Percentiles rank a stretch among this genome's conserved stretches.
phyloP scores from a whole-genome alignment of 768 basidiomycete species.

The Trametes cubensis region DNA sequence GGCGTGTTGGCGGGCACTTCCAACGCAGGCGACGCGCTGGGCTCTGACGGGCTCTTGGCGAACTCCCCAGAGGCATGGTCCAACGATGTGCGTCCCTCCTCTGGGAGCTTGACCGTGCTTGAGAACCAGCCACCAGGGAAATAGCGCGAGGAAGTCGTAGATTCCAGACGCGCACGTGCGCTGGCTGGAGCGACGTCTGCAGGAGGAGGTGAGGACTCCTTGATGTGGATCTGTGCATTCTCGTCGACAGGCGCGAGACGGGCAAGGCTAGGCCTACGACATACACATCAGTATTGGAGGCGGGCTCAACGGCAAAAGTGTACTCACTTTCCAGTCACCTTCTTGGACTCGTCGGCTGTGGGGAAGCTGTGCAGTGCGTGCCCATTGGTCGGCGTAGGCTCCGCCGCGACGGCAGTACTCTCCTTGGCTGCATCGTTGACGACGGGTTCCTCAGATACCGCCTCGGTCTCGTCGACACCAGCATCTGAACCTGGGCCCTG shows the following conservation, averaged over 20 bases:
- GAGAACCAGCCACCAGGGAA: constrained; percentile 60
- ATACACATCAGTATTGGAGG: neutral
- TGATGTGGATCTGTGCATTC: constrained; percentile 26
- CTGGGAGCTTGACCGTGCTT: constrained; percentile 40
- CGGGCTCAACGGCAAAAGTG: neutral
- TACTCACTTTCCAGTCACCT: constrained; percentile 21
- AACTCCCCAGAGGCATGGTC: constrained; percentile 57
- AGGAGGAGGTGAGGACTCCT: constrained; percentile 18
- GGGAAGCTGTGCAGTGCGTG: constrained; percentile 24
- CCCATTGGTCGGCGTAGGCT: constrained; percentile 1
- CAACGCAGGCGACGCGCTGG: constrained; percentile 14
- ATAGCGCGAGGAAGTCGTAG: constrained; percentile 57
- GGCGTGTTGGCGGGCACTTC: constrained; percentile 29
- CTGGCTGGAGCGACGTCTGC: constrained; percentile 20
- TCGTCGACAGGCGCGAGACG: constrained; percentile 30
- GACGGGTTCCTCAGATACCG: constrained; percentile 1
- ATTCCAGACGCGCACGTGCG: constrained; percentile 47
- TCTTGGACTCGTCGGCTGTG: constrained; percentile 18
- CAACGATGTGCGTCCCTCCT: constrained; percentile 49
- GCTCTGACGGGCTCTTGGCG: constrained; percentile 21
- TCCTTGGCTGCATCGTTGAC: neutral
- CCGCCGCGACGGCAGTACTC: neutral
- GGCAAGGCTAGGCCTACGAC: constrained; percentile 28
- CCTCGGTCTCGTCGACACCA: constrained; percentile 10
- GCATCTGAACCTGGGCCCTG: constrained; percentile 35